Evolutionary conservation across 75 land plant species (phyloP), one percentile per base, ranked within the genome.

Genomic region (Picea glauca): DNA sequence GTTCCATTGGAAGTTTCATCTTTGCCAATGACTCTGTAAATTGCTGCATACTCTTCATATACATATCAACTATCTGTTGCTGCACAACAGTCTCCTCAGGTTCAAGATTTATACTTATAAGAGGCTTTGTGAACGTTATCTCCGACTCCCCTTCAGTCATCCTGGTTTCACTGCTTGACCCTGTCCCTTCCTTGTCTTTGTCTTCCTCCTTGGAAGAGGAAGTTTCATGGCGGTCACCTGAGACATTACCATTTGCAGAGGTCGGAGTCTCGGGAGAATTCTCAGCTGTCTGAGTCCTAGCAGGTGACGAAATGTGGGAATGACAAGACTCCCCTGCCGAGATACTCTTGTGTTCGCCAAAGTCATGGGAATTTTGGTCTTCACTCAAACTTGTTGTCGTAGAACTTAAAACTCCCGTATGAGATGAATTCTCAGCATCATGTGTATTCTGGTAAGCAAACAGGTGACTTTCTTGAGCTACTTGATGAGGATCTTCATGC

Each of bases 41-140:
- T 58, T 93, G 95, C 14, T 93, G 95, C 95, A 93, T 93, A 77
- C 95, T 93, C 75, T 81, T 88, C 93, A 88, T 91, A 77, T 93
- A 93, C 95, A 93, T 89, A 78, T 91, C 91, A 32, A 93, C 91
- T 64, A 93, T 93, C 56, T 93, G 90, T 35, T 93, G 83, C 82
- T 92, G 94, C 87, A 91, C 87, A 65, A 85, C 88, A 13, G 77
- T 80, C 68, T 84, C 84, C 61, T 93, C 93, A 13, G 83, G 84
- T 40, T 91, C 93, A 15, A 85, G 32, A 12, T 80, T 84, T 33
- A 86, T 74, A 58, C 79, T 83, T 17, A 79, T 82, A n/a, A 89
- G n/a, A 23, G 90, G 84, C 13, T 82, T 78, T 38, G 84, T 67
- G 63, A 86, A 81, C 13, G 78, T 76, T 20, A 78, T 73, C 5